These are phyloP conservation scores for Neurospora sp. DNA, from an alignment of 495 filamentous ascomycete species.

Conservation along the genomic window DNA sequence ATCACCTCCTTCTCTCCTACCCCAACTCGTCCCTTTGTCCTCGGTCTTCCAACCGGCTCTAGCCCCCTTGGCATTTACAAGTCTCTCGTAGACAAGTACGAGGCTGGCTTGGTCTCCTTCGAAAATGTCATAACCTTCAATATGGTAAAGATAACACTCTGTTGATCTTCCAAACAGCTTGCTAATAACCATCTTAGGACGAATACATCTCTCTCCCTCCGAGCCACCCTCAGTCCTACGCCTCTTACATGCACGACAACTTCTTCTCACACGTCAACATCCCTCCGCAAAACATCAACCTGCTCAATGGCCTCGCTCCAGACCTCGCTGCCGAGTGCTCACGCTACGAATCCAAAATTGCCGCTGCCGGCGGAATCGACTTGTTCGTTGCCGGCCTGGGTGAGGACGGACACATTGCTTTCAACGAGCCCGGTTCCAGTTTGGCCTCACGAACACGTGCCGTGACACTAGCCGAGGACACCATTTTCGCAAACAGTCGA, in stretches of 20 bases:
- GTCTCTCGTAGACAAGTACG: conserved; percentile 62
- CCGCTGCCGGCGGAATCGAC: conserved; percentile 65
- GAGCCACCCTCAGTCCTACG: conserved; percentile 75
- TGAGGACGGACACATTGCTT: conserved; percentile 79
- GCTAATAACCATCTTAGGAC: conserved; percentile 39
- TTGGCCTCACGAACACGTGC: conserved; percentile 69
- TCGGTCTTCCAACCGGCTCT: conserved; percentile 75
- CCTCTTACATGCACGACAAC: conserved; percentile 85
- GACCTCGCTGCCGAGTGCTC: conserved; percentile 70
- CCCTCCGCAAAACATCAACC: conserved; percentile 67
- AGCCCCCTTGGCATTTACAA: conserved; percentile 72
- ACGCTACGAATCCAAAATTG: conserved; percentile 69
- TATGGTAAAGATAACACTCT: conserved; percentile 47
- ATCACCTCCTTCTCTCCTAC: conserved; percentile 67
- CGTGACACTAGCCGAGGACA: conserved; percentile 81
- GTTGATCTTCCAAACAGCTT: too few species aligned
- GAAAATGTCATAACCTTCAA: conserved; percentile 86
- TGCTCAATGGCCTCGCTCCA: conserved; percentile 71
- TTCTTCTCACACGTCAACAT: conserved; percentile 86
- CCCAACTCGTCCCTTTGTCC: conserved; percentile 61
- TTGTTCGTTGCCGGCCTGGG: conserved; percentile 80
- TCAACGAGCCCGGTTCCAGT: conserved; percentile 81
- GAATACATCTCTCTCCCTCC: conserved; percentile 77
- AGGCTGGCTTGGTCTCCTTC: conserved; percentile 71
- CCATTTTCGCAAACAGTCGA: conserved; percentile 72